Evolutionary conservation across 139 green algal species (phyloP), one percentile per base, ranked within the genome.

Genomic region (Micromonas commoda): DNA sequence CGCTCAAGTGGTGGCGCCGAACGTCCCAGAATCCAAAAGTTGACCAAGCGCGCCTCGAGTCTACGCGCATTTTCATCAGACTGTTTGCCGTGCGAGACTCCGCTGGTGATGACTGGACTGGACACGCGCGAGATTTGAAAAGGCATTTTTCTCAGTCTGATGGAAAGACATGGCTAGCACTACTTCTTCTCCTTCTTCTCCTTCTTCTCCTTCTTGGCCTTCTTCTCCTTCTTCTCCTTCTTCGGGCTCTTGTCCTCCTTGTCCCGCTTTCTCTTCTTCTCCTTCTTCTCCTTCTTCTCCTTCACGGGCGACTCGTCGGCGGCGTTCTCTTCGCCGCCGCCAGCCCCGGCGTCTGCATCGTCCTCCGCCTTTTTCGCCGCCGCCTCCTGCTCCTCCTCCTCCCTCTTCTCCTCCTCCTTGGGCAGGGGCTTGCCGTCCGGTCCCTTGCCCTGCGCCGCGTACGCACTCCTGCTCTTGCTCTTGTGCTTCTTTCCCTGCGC

Each of bases 401-500:
- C 28, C 57, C 29, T 75, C 76, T 19, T 53, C 64, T 67, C 76
- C 64, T 32, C 57, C 38, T 39, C 29, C 0, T 61, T 2, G n/a
- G 28, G 2, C 3, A 4, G 1, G n/a, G 28, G 2, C 63, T 37
- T 4, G 21, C 28, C 31, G 31, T 35, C 3, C 28, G 16, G 24
- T 31, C 28, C 28, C 28, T 3, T 34, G 21, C 31, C 63, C 34
- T 35, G 28, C 63, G 31, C 4, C 64, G 39, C 37, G 5, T 37
- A 1, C 20, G 51, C 63, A 2, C 29, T 32, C 21, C 75, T 37
- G 39, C 81, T 87, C 73, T 89, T 86, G 0, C 86, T 77, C 71
- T 86, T 86, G 87, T 97, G 93, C 80, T 97, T 97, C 13, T 84
- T 84, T 0, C 93, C 93, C 2, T 80, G 37, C 0, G 93, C 92